Evolutionary conservation across 495 filamentous ascomycete genomes (phyloP), one percentile per base, ranked within the genome.

Genomic region (Hypoxylon fuscum): DNA sequence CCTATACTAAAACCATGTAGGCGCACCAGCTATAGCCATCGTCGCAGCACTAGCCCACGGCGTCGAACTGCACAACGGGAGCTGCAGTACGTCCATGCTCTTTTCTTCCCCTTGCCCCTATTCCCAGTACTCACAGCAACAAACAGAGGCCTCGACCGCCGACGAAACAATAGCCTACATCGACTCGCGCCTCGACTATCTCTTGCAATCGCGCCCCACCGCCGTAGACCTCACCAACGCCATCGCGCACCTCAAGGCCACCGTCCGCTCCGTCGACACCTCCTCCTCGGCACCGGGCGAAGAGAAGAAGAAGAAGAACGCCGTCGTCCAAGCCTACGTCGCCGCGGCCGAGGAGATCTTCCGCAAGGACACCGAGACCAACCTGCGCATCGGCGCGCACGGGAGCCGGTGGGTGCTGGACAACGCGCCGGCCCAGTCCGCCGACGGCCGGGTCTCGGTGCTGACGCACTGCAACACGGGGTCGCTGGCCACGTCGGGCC

Each of bases 401-500:
- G 95, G 95, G 9, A 91, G 92, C 3, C 83, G 87, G 62, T 98
- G 94, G 91, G 87, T 98, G 29, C 71, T 77, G 52, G 63, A 74
- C 51, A 74, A 80, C 61, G 75, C 77, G 65, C 68, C 69, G 37
- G 69, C 75, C 53, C 66, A 64, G 18, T 66, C 73, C 48, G 65
- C 68, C 40, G 70, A 79, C 27, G 79, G 72, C 42, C 80, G 79
- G 69, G 80, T 87, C 14, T 88, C 87, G 8, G 87, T 98, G 25
- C 72, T 98, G 61, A 98, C 95, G 18, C 95, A 98, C 76, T 98
- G 95, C 77, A 98, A 98, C 73, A 98, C 95, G 2, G 96, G 95
- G 84, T 96, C 93, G 37, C 87, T 98, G 42, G 95, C 95, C 35
- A 98, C 95, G 12, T 94, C 95, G 11, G 95, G 95, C 54, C 96